Evolutionary conservation across 2,329 filamentous ascomycete genomes (phyloP).

Genomic region (Podosphaera xanthii): DNA sequence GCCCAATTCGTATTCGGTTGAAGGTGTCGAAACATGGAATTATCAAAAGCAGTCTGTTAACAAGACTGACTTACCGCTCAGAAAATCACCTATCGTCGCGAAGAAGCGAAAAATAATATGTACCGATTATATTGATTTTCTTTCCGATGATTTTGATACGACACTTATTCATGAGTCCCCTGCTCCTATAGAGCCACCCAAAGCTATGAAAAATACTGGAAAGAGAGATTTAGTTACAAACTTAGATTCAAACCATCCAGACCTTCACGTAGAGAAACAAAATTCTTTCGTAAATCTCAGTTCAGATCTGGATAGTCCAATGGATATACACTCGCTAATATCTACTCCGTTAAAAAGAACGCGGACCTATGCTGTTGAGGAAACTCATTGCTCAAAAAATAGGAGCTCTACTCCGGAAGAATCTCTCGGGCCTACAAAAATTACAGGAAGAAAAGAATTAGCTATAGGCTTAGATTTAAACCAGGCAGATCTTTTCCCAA

Average conservation of each 20-base stretch:
- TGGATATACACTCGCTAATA: conserved; percentile 15
- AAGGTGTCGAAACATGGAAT: background rate
- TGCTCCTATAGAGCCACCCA: background rate
- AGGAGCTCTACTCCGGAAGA: background rate
- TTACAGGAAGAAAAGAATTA: too few species aligned
- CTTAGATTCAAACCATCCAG: conserved; percentile 1
- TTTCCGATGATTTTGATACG: conserved; percentile 7
- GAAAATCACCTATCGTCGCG: background rate
- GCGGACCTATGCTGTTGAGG: too few species aligned
- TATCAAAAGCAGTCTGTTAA: background rate
- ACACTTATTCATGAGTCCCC: conserved; percentile 2
- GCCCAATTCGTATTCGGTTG: background rate
- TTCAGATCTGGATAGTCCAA: background rate
- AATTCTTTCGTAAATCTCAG: background rate
- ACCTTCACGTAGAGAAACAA: background rate
- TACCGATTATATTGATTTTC: conserved; percentile 2
- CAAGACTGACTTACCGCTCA: background rate
- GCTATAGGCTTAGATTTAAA: too few species aligned
- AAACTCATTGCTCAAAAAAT: background rate
- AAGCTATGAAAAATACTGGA: too few species aligned
- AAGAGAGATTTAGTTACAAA: too few species aligned
- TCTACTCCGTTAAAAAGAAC: conserved; percentile 12
- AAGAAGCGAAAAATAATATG: background rate
- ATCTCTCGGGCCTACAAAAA: too few species aligned
- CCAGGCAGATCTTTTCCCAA: too few species aligned